phyloP scores from a whole-genome alignment of 768 basidiomycete genomes.

The Termitomyces sp. region DNA sequence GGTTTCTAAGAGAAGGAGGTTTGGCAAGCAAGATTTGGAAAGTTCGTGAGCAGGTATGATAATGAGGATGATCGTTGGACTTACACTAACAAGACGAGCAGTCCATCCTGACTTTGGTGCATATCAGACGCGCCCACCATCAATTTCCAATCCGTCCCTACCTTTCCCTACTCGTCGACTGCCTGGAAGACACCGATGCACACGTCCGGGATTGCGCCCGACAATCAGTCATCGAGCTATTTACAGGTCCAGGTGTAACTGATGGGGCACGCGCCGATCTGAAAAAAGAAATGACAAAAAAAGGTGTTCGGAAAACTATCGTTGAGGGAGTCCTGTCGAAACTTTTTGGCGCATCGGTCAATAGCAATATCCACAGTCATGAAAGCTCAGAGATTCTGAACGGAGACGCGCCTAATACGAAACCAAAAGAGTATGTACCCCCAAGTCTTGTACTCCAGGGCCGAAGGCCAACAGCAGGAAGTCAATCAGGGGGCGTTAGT shows the following conservation, averaged over 20 bases:
- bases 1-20: slow-evolving; percentile 66
- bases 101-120: slow-evolving; percentile 66
- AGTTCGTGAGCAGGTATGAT: slow-evolving; percentile 78
- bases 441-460: slow-evolving; percentile 65
- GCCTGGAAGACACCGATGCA: slow-evolving; percentile 87
- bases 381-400: slow-evolving; percentile 65
- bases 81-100: slow-evolving; percentile 17
- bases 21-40: slow-evolving; percentile 81
- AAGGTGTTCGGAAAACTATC: slow-evolving; percentile 83
- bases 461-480: slow-evolving; percentile 43
- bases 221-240: slow-evolving; percentile 77
- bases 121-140: slow-evolving; percentile 67
- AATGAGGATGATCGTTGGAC: not conserved
- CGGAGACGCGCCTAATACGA: slow-evolving; percentile 38
- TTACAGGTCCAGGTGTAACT: slow-evolving; percentile 77
- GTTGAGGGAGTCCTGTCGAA: slow-evolving; percentile 75
- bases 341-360: slow-evolving; percentile 46
- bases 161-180: slow-evolving; percentile 73
- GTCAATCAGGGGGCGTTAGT: slow-evolving; percentile 31
- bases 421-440: slow-evolving; percentile 65
- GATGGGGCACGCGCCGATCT: slow-evolving; percentile 89
- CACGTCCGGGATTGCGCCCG: slow-evolving; percentile 86
- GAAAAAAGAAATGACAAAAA: slow-evolving; percentile 87
- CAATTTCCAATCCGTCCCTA: slow-evolving; percentile 81
- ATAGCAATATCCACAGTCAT: slow-evolving; percentile 42